phyloP scores from a whole-genome alignment of 371 early-diverging fungal genomes.

The Chytridium lagenaria region DNA sequence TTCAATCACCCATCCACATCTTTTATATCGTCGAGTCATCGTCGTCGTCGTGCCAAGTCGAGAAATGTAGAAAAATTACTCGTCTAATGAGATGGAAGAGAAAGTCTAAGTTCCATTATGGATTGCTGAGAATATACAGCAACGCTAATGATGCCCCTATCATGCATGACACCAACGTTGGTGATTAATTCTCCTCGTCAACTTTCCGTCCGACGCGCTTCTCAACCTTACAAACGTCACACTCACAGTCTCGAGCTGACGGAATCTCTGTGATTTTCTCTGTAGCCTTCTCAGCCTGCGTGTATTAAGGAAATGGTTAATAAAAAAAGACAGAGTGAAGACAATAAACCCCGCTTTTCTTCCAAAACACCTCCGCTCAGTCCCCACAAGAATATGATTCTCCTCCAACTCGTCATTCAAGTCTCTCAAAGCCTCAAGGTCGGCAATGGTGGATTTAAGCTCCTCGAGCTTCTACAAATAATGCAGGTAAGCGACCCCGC shows the following conservation, averaged over 20 bases:
- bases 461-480: constrained; percentile 70
- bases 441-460: constrained; percentile 76
- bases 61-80: no score
- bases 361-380: no score
- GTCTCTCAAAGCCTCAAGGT: constrained; percentile 89
- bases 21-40: no score
- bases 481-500: neutral
- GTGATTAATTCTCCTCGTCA: neutral
- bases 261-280: constrained; percentile 2
- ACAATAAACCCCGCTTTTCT: no score
- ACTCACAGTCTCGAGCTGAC: neutral
- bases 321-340: neutral
- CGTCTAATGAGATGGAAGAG: no score
- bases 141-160: no score
- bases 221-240: neutral
- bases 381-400: constrained; percentile 84
- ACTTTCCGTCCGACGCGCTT: constrained; percentile 6
- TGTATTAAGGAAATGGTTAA: neutral
- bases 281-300: neutral
- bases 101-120: no score
- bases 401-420: constrained; percentile 92
- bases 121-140: no score
- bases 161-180: no score
- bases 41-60: no score
- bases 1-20: no score